phyloP scores from a whole-genome alignment of 148 eudicot genomes.

The Chenopodium quinoa region DNA sequence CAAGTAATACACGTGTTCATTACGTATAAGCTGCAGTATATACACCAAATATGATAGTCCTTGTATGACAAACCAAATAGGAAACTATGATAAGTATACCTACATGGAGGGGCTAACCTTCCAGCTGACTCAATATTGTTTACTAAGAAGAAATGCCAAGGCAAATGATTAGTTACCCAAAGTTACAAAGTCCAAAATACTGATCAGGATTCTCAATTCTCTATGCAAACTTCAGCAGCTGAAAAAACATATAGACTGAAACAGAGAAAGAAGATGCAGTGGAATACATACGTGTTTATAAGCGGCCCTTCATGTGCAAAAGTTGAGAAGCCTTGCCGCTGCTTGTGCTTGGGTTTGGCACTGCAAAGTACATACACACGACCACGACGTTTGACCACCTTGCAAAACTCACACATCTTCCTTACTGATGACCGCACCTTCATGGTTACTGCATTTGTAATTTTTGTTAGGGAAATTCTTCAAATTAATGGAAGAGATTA shows the following conservation, averaged over 20 bases:
- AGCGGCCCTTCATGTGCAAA: slow-evolving; percentile 52
- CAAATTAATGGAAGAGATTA: background rate
- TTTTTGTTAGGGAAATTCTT: background rate
- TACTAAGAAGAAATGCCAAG: background rate
- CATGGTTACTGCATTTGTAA: slow-evolving; percentile 40
- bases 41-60: background rate
- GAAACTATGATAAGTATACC: background rate
- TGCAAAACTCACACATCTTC: slow-evolving; percentile 89
- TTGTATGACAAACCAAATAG: background rate
- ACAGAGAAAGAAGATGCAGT: background rate
- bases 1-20: background rate
- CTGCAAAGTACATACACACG: slow-evolving; percentile 65
- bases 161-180: background rate
- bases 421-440: slow-evolving; percentile 83
- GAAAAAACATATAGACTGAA: background rate
- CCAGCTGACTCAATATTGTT: background rate
- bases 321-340: slow-evolving; percentile 78
- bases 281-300: slow-evolving; percentile 37
- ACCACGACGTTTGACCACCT: slow-evolving; percentile 77
- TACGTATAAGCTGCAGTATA: background rate
- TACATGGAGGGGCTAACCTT: background rate
- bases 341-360: slow-evolving; percentile 84
- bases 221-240: background rate
- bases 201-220: background rate
- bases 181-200: background rate